These are phyloP conservation scores for Penicillium angulare DNA, from an alignment of 495 filamentous ascomycete species.

Conservation along the genomic window DNA sequence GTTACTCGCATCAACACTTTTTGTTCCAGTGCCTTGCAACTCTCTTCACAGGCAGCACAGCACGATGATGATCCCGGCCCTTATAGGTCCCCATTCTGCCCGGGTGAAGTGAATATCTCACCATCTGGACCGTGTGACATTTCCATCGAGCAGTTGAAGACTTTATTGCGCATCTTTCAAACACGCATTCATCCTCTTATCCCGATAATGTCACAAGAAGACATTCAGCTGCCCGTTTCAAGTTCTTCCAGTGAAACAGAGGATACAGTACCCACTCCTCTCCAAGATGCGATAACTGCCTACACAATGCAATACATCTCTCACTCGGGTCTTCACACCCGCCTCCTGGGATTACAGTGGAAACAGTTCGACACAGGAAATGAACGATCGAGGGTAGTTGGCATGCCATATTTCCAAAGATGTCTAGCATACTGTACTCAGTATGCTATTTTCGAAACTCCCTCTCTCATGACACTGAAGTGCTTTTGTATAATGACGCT, in stretches of 20 bases:
- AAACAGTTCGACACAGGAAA: neutral
- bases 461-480: conserved; percentile 20
- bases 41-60: conserved; percentile 3
- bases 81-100: neutral
- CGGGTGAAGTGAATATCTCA: conserved; percentile 8
- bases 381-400: conserved; percentile 5
- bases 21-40: conserved; percentile 25
- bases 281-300: conserved; percentile 24
- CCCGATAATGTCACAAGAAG: conserved; percentile 15
- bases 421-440: conserved; percentile 20
- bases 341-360: conserved; percentile 1
- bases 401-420: conserved; percentile 29
- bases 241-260: neutral
- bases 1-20: conserved; percentile 30
- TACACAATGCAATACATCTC: conserved; percentile 23
- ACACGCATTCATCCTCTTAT: conserved; percentile 13
- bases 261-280: conserved; percentile 8
- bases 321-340: conserved; percentile 21
- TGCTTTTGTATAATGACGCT: conserved; percentile 26
- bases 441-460: conserved; percentile 18
- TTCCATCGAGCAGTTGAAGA: neutral
- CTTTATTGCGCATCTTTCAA: conserved; percentile 25
- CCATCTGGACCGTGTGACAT: neutral
- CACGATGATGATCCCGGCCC: neutral
- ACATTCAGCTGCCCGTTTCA: too few species aligned